A percentile compares a stretch with the other conserved stretches of the same genome.
Conservation (phyloP, 192 early-diverging fungal species). For the Neocallimastix lanati region DNA sequence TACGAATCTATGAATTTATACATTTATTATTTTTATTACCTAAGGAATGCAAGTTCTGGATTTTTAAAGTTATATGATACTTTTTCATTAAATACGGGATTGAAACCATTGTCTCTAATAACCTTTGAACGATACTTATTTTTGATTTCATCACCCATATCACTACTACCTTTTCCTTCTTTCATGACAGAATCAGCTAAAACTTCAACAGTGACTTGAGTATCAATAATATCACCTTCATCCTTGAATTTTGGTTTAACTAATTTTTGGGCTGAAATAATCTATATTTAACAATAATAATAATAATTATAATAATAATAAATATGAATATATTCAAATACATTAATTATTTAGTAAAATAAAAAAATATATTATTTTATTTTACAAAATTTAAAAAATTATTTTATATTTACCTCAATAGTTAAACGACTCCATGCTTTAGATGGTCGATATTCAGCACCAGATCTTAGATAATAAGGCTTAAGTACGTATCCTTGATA, state of each 20-base stretch:
- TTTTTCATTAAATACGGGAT: conserved; percentile 26
- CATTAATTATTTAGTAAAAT: conserved; percentile 8
- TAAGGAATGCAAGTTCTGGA: conserved; percentile 20
- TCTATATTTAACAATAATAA: conserved; percentile 10
- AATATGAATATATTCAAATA: conserved; percentile 16
- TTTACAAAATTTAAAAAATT: too few species aligned
- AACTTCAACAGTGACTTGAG: conserved; percentile 40
- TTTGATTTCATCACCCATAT: conserved; percentile 9
- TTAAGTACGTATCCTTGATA: conserved; percentile 70
- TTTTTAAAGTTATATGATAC: conserved; percentile 16
- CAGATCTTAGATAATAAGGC: conserved; percentile 22
- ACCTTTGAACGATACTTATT: conserved; percentile 27
- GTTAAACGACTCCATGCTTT: neutral
- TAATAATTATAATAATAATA: neutral
- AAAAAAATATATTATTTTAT: too few species aligned
- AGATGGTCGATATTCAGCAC: neutral
- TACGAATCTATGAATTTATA: too few species aligned
- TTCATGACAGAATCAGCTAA: conserved; percentile 6
- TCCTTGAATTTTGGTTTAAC: conserved; percentile 35
- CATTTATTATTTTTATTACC: too few species aligned
- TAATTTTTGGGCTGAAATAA: conserved; percentile 53
- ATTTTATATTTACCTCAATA: neutral
- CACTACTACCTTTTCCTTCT: neutral
- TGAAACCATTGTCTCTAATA: conserved; percentile 38
- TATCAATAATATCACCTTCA: conserved; percentile 27